Percentiles rank a stretch among this genome's conserved stretches.
phyloP scores from a whole-genome alignment of 805 yeast species.

The Saturnispora hagleri region DNA sequence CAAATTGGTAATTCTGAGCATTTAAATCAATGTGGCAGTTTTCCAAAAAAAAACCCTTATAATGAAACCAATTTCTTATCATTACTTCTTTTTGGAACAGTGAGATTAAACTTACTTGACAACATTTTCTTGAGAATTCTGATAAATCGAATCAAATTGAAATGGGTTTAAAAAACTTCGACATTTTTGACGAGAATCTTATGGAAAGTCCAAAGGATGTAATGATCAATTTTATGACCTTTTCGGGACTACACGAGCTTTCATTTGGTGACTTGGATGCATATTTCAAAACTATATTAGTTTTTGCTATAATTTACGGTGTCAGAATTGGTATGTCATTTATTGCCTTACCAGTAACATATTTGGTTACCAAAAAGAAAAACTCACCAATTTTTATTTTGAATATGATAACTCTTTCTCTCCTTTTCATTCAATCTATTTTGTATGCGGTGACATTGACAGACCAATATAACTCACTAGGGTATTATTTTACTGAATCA shows the following conservation, averaged over 20 bases:
- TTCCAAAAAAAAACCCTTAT: neutral
- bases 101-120: too few relatives aligned
- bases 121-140: too few relatives aligned
- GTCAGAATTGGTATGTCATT: slow-evolving; percentile 51
- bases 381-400: slow-evolving; percentile 65
- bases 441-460: slow-evolving; percentile 46
- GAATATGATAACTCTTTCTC: slow-evolving; percentile 51
- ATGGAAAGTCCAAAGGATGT: slow-evolving; percentile 14
- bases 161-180: neutral
- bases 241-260: slow-evolving; percentile 31
- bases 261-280: slow-evolving; percentile 36
- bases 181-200: neutral
- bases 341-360: slow-evolving; percentile 34
- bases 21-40: neutral
- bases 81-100: too few relatives aligned
- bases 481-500: slow-evolving; percentile 40
- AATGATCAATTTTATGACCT: slow-evolving; percentile 33
- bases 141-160: too few relatives aligned
- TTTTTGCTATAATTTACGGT: slow-evolving; percentile 43
- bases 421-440: slow-evolving; percentile 51
- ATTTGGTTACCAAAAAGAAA: slow-evolving; percentile 42
- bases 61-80: too few relatives aligned
- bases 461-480: slow-evolving; percentile 42
- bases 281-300: slow-evolving; percentile 26
- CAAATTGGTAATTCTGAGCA: slow-evolving; percentile 23